These are phyloP conservation scores for Candida dubliniensis DNA, from an alignment of 1,139 yeast species.

Conservation along the genomic window DNA sequence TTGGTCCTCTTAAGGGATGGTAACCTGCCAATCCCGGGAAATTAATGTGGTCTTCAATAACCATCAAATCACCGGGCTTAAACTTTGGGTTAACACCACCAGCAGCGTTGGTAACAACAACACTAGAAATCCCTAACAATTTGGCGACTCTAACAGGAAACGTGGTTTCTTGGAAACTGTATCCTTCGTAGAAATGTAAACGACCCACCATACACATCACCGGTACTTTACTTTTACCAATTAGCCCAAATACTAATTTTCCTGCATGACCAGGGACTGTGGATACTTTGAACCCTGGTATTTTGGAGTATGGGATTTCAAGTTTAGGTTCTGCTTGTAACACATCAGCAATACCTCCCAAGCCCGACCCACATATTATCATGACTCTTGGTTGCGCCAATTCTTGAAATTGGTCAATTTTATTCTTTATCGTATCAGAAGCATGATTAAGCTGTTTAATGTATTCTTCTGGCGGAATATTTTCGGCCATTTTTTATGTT, in stretches of 20 bases:
- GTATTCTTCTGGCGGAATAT: slow-evolving; percentile 14
- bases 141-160: slow-evolving; percentile 82
- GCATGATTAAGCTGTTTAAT: slow-evolving; percentile 14
- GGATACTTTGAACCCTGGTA: slow-evolving; percentile 80
- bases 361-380: slow-evolving; percentile 92
- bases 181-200: slow-evolving; percentile 90
- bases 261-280: slow-evolving; percentile 94
- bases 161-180: slow-evolving; percentile 74
- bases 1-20: slow-evolving; percentile 88
- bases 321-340: slow-evolving; percentile 41
- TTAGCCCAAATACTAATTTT: slow-evolving; percentile 71
- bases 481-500: slow-evolving; percentile 12
- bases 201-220: slow-evolving; percentile 95
- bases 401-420: slow-evolving; percentile 7
- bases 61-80: slow-evolving; percentile 87
- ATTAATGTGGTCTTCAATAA: slow-evolving; percentile 84
- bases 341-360: slow-evolving; percentile 77
- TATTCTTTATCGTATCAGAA: slow-evolving; percentile 9
- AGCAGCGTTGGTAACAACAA: slow-evolving; percentile 91
- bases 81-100: slow-evolving; percentile 75
- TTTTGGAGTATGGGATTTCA: slow-evolving; percentile 60
- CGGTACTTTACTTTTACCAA: slow-evolving; percentile 69
- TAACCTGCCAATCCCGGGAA: slow-evolving; percentile 87
- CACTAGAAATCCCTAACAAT: slow-evolving; percentile 55
- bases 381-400: slow-evolving; percentile 56